Base-by-base conservation (phyloP, 441 rosid species). In the Geranium incanum region DNA sequence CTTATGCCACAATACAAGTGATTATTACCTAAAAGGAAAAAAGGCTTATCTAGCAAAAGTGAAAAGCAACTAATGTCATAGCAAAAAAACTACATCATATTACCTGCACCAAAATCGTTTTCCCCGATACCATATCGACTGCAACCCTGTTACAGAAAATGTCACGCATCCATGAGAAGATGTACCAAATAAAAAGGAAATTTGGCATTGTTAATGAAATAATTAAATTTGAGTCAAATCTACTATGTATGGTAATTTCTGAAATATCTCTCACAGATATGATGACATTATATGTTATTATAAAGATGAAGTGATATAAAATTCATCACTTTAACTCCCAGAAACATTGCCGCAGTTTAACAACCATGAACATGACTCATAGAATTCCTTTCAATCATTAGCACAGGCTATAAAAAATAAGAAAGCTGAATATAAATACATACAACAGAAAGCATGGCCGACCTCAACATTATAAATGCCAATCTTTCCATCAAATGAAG, bases 391-490 rank as follows among this genome's bases (percentile, higher is more conserved):
- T 66, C 41, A 28, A 13, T 33, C 8, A 36, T 13, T 2, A 39
- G 36, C 21, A 23, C 28, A 4, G 48, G 43, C 43, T 39, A 39
- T 37, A 74, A 33, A 63, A 23, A 72, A 7, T 3, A 65, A 66
- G 23, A 43, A 50, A 67, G 2, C 66, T 19, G 13, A 36, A 41
- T 16, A 74, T 13, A 52, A 59, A 13, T 6, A 39, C 18, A 21
- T 39, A 68, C 16, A 37, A 16, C 39, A 15, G 52, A 18, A 11
- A 45, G 70, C 62, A 71, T 12, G 12, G 41, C 71, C 69, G 81
- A 93, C 99, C 99, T 96, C 99, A 73, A 91, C 87, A 78, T 93
- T 96, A 84, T 93, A 91, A 71, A 96, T 80, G 70, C 97, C 97
- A 76, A 96, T 87, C 83, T 90, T 91, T 59, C 97, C 97, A 80